A percentile compares a stretch with the other conserved stretches of the same genome.
phyloP scores from a whole-genome alignment of 2,329 filamentous ascomycete species.

The Beauveria pseudobassiana region DNA sequence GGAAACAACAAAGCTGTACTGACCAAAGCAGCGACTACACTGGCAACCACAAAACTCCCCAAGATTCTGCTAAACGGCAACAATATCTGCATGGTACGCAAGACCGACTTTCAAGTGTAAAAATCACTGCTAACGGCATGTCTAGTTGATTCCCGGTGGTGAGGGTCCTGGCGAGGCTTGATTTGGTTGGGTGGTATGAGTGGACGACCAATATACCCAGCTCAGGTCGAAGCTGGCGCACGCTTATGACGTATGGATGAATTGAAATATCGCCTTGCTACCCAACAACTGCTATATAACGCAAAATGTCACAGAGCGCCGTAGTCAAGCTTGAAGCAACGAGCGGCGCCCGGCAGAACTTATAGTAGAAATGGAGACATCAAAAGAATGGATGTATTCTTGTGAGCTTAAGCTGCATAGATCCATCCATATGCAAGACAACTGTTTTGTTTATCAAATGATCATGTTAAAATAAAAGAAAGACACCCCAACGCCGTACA shows the following conservation, averaged over 20 bases:
- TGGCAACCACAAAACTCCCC: slow-evolving; percentile 77
- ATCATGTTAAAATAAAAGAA: slow-evolving; percentile 13
- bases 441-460: neutral
- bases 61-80: slow-evolving; percentile 97
- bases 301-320: neutral
- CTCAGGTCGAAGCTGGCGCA: neutral
- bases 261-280: neutral
- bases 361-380: neutral
- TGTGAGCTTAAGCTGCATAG: neutral
- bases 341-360: neutral
- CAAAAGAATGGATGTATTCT: neutral
- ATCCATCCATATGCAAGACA: neutral
- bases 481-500: slow-evolving; percentile 16
- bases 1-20: slow-evolving; percentile 7
- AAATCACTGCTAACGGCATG: slow-evolving; percentile 8
- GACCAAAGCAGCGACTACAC: slow-evolving; percentile 69
- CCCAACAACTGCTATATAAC: neutral
- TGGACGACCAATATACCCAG: slow-evolving; percentile 7
- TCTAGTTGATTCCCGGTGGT: slow-evolving; percentile 68
- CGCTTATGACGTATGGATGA: neutral
- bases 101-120: neutral
- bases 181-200: slow-evolving; percentile 13
- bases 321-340: neutral
- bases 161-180: slow-evolving; percentile 53
- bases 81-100: slow-evolving; percentile 94